Evolutionary conservation across 139 green algal species (phyloP).

Genomic region (Chlorella sp.): DNA sequence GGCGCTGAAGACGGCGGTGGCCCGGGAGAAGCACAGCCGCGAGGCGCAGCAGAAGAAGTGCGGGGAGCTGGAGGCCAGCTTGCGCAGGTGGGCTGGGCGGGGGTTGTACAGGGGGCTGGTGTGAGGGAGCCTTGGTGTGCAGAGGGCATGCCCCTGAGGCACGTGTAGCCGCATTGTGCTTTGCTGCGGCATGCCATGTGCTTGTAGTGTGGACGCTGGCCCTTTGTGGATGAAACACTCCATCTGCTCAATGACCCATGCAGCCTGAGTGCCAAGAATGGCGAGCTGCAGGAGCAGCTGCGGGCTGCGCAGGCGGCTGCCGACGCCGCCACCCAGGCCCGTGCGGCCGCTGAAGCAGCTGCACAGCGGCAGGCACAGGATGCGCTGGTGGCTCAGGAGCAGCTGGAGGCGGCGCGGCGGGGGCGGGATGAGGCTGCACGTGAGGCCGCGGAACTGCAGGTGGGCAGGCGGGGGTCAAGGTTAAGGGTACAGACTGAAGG

Average conservation of each 20-base stretch:
- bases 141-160: no score
- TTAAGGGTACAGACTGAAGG: no score
- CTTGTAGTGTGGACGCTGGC: no score
- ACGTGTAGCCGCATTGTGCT: no score
- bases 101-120: no score
- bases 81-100: constrained; percentile 18
- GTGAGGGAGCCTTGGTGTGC: no score
- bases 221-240: no score
- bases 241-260: no score
- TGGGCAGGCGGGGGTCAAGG: no score
- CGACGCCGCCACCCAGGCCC: not conserved
- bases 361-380: not conserved
- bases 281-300: constrained; percentile 4
- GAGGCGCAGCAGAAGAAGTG: constrained; percentile 24
- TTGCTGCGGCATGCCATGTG: no score
- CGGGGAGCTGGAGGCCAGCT: constrained; percentile 26
- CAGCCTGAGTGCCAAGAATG: constrained; percentile 8
- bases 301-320: not conserved
- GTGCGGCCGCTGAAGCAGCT: not conserved
- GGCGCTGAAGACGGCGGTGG: not conserved
- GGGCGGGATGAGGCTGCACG: not conserved
- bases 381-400: constrained; percentile 13
- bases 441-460: constrained; percentile 2
- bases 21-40: constrained; percentile 13
- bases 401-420: constrained; percentile 12